Conservation (phyloP, 306 rosid species). For the Ziziphus jujuba region DNA sequence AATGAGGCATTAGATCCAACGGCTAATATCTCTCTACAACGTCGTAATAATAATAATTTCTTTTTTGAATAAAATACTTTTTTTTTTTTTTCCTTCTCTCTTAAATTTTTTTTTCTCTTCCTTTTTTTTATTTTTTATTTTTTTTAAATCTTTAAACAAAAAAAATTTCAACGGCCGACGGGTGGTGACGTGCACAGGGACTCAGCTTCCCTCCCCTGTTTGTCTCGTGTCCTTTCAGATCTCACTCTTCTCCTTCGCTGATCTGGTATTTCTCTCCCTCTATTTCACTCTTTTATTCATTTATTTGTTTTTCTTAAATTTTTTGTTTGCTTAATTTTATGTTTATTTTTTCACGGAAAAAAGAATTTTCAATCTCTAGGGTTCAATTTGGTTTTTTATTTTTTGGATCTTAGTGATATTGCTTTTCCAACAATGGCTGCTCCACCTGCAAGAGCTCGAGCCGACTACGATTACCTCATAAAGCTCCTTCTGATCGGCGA, state of each 20-base stretch:
- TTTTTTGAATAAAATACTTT: no score
- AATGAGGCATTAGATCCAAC: no score
- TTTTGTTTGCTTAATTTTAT: constrained; percentile 2
- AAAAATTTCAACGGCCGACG: constrained; percentile 50
- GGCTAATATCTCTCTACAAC: no score
- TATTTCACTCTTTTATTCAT: background rate
- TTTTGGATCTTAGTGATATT: constrained; percentile 8
- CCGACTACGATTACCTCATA: constrained; percentile 92
- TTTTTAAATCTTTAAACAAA: no score
- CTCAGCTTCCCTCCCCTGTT: constrained; percentile 29
- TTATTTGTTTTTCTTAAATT: background rate
- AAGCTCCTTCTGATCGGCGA: constrained; percentile 97
- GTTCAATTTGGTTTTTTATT: background rate
- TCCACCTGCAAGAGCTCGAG: constrained; percentile 95
- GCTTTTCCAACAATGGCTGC: constrained; percentile 40
- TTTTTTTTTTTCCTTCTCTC: background rate
- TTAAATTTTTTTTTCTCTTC: background rate
- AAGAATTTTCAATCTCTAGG: constrained; percentile 12
- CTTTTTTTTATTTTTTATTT: no score
- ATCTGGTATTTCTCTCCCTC: constrained; percentile 23
- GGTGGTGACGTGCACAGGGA: constrained; percentile 45
- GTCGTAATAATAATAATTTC: no score
- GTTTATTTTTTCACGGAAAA: constrained; percentile 1
- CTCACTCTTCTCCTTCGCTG: constrained; percentile 35
- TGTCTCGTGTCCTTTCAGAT: constrained; percentile 38